Base-by-base conservation (phyloP, 192 early-diverging fungal genomes). In the Gigaspora rosea region DNA sequence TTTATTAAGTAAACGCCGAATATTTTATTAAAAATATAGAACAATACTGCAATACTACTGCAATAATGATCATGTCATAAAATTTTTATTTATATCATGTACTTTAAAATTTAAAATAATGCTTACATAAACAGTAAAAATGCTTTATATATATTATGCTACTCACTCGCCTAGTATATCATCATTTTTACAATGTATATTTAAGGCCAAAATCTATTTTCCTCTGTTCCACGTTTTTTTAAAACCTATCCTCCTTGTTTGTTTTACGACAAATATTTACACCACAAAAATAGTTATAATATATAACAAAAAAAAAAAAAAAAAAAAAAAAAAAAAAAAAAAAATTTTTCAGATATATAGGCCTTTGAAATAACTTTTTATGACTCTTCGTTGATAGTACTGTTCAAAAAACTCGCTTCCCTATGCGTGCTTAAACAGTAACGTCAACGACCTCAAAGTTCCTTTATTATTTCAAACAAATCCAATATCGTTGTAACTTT, bases 381-480 rank as follows among this genome's bases (percentile, higher is more conserved):
- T 66, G 33, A 66, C 4, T 63, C 41, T 65, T 47, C 8, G 36
- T 47, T 66, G 64, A 66, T 66, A 41, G 33, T 66, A n/a, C 64
- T 66, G 64, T 66, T 35, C 62, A 27, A 27, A n/a, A 27, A 27
- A 27, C 27, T 27, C 27, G 27, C 27, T 27, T 27, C 27, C 27
- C 27, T 62, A 32, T 62, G 61, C 33, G 61, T 62, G 61, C 27
- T 41, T 62, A 62, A 41, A n/a, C 64, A 66, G 36, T 66, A 66
- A 66, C 64, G 64, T 66, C 41, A 66, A 66, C 62, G 62, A 64
- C 64, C 9, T 65, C 64, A 35, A 66, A 66, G 36, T 66, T 47
- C 64, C 64, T 18, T 46, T n/a, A 11, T 7, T n/a, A 41, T 13
- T 62, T 62, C n/a, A 62, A 62, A 9, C 61, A 62, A 33, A 62